Evolutionary conservation across 2,329 filamentous ascomycete genomes (phyloP).

Genomic region (Canariomyces notabilis): DNA sequence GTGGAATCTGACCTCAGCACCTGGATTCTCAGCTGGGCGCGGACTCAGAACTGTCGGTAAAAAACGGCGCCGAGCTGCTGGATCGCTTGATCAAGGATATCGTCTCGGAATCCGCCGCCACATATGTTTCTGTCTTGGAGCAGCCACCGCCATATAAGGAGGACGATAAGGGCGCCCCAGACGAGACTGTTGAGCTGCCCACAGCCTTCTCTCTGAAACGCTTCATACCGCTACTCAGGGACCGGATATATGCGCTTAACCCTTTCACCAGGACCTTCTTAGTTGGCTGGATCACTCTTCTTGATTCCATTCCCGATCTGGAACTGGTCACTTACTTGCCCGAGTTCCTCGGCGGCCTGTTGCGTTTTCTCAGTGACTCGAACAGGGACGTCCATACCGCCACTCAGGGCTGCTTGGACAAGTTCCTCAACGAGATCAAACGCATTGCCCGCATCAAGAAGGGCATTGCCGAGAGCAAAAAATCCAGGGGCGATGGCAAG

Average conservation of each 20-base stretch:
- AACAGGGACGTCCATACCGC: constrained; percentile 93
- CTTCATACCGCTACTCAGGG: constrained; percentile 90
- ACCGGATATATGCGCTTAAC: constrained; percentile 89
- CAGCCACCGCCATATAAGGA: constrained; percentile 42
- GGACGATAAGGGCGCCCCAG: constrained; percentile 42
- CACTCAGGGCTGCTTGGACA: constrained; percentile 82
- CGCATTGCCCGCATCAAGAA: constrained; percentile 90
- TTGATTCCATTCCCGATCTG: constrained; percentile 94
- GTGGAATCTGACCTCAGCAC: constrained; percentile 3
- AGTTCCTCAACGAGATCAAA: constrained; percentile 89
- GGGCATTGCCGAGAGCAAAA: constrained; percentile 81
- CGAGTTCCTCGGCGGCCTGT: constrained; percentile 81
- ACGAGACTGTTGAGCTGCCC: constrained; percentile 50
- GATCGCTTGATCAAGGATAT: constrained; percentile 96
- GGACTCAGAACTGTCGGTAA: constrained; percentile 93
- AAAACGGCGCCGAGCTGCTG: constrained; percentile 92
- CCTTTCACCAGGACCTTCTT: constrained; percentile 93
- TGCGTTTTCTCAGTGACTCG: constrained; percentile 87
- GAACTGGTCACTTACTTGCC: constrained; percentile 91
- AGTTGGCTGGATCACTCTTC: constrained; percentile 89
- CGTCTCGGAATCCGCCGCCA: constrained; percentile 88
- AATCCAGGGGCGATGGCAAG: constrained; percentile 61
- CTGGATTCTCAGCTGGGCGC: constrained; percentile 66
- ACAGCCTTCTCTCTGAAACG: constrained; percentile 87
- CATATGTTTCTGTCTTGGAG: constrained; percentile 87